Evolutionary conservation across 2,329 filamentous ascomycete species (phyloP), one percentile per base, ranked within the genome.

Genomic region (Aspergillus candidus): DNA sequence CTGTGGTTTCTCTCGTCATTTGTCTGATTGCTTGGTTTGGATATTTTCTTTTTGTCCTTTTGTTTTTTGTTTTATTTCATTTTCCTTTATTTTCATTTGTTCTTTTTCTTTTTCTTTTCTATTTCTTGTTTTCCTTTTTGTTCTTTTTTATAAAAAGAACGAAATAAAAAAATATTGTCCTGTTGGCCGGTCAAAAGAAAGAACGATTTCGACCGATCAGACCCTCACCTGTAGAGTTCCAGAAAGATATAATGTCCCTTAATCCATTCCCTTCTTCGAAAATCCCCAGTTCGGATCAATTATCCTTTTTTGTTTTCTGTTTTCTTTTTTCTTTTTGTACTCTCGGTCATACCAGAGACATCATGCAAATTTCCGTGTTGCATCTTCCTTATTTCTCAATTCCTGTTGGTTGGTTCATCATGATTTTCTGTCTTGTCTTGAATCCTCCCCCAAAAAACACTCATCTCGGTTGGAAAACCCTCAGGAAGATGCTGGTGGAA

Each of bases 281-380:
- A 10, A 27, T 6, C 22, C 22, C 22, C 22, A 27, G 22, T 10
- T 27, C 22, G 22, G 22, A 27, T 27, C 22, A 27, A 27, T 10
- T 29, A 44, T 39, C 41, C 15, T 14, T 31, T 37, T 27, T 37
- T 41, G 27, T 30, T 40, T 46, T 27, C 38, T 44, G 38, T 22
- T 15, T 29, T 40, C 30, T 36, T 35, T 22, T 43, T 43, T 30
- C 40, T 17, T 30, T 43, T 44, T 44, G 43, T 30, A 14, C 38
- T 35, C 40, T 47, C 46, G 40, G 37, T 45, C 47, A 54, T 62
- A 61, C 57, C 50, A 58, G 51, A 54, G 55, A 53, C 51, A 43
- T 48, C 50, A 60, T 65, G 64, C 62, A 62, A 38, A 53, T 15
- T 56, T 50, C 65, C 63, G 65, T 44, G 48, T 49, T 46, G 49